Conservation (phyloP, 441 rosid species). For the Metrosideros polymorpha region DNA sequence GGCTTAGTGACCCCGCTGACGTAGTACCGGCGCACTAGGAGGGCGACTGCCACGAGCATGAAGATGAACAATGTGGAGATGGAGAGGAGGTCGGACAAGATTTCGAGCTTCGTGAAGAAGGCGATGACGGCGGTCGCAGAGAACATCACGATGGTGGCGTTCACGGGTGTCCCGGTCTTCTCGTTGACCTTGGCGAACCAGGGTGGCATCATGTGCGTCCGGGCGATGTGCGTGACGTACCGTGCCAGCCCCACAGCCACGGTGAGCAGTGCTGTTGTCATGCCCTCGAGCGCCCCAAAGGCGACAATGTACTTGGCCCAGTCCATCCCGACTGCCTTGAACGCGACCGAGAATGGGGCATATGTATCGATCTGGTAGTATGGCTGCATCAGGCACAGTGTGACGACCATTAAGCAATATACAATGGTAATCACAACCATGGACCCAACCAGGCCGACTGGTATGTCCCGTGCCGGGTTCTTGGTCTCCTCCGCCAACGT, state of each 20-base stretch:
- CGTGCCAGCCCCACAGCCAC: conserved; percentile 63
- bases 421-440: conserved; percentile 36
- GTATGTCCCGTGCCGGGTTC: conserved; percentile 59
- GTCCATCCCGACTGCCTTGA: neutral
- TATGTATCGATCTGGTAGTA: conserved; percentile 17
- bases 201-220: conserved; percentile 83
- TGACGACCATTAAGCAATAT: conserved; percentile 46
- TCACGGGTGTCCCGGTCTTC: conserved; percentile 62
- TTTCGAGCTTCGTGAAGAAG: conserved; percentile 44
- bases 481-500: conserved; percentile 81
- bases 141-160: conserved; percentile 58
- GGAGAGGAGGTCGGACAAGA: conserved; percentile 48
- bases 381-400: conserved; percentile 63
- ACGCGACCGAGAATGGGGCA: conserved; percentile 29
- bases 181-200: conserved; percentile 59
- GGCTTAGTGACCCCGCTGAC: conserved; percentile 40
- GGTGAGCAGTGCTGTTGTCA: conserved; percentile 65
- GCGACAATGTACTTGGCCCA: conserved; percentile 8
- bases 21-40: conserved; percentile 65
- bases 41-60: conserved; percentile 63
- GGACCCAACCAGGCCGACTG: conserved; percentile 76
- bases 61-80: conserved; percentile 68
- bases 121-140: conserved; percentile 48
- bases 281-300: conserved; percentile 33
- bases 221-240: conserved; percentile 65